Base-by-base conservation (phyloP, 768 basidiomycete species). In the Lentinula sp. region DNA sequence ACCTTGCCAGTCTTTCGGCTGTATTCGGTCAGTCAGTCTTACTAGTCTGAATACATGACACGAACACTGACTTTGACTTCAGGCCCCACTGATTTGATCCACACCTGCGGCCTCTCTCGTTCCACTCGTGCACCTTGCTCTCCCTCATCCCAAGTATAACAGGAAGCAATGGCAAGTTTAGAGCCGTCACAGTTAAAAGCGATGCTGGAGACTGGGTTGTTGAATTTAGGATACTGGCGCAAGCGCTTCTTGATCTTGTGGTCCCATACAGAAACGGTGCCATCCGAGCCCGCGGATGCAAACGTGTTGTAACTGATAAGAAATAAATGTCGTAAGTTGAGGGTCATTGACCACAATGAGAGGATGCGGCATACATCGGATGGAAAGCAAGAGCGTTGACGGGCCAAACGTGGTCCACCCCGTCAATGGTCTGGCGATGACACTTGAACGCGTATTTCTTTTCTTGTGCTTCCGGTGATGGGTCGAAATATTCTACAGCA, bases 371-470 rank as follows among this genome's bases (percentile, higher is more conserved):
- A 53, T 69, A 95, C 82, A 81, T 76, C 0, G 96, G 95, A 68
- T 98, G 95, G 78, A 98, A 98, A 0, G 95, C 93, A 32, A 99
- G 83, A 0, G 93, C 84, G 67, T 98, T 97, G 63, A 98, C 95
- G 0, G 96, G 95, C 85, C 93, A 98, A 21, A 98, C 95, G 65
- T 95, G 91, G 71, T 99, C 97, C 13, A 90, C 89, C 40, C 91
- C 93, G 40, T 91, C 88, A 62, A 94, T 86, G 4, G 91, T 86
- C 70, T 93, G 89, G 49, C 96, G 83, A 69, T 99, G 96, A 64
- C 95, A 97, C 71, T 97, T 95, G 84, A 98, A 99, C 2, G 97
- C 97, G 71, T 95, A 97, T 75, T 95, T 87, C 73, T 80, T 82
- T 28, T 89, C 87, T 71, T 98, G 96, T 0, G 81, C 79, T 28